phyloP scores from a whole-genome alignment of 441 rosid species.

The Daphne laureola region DNA sequence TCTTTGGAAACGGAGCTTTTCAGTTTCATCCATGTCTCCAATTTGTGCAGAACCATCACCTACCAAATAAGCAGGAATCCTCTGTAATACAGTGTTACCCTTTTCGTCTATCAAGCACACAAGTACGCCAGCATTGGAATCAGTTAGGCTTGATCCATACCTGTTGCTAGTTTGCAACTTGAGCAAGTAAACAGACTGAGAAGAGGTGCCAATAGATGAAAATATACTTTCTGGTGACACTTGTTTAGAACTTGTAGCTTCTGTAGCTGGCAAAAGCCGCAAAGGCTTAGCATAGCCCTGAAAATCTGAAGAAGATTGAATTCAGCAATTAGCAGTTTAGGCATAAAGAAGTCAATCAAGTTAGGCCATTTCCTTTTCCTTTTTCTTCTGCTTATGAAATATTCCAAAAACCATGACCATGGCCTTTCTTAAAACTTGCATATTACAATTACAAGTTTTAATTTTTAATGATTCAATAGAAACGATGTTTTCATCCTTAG shows the following conservation, averaged over 20 bases:
- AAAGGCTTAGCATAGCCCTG: slow-evolving; percentile 65
- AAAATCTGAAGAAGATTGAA: slow-evolving; percentile 39
- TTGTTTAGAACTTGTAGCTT: slow-evolving; percentile 32
- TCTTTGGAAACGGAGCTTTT: slow-evolving; percentile 49
- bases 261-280: slow-evolving; percentile 46
- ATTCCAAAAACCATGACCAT: too few relatives aligned
- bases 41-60: slow-evolving; percentile 23
- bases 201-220: slow-evolving; percentile 15
- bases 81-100: slow-evolving; percentile 60
- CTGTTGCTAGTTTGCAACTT: slow-evolving; percentile 57
- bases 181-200: slow-evolving; percentile 48
- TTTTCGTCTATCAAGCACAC: slow-evolving; percentile 58
- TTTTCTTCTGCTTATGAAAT: too few relatives aligned
- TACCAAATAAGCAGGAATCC: slow-evolving; percentile 40
- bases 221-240: slow-evolving; percentile 17
- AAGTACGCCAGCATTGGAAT: slow-evolving; percentile 55
- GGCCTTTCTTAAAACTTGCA: too few relatives aligned
- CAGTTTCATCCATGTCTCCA: slow-evolving; percentile 18
- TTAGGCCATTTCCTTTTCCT: too few relatives aligned
- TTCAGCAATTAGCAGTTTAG: not conserved
- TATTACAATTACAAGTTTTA: too few relatives aligned
- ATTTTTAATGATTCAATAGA: too few relatives aligned
- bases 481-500: too few relatives aligned
- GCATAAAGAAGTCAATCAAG: too few relatives aligned
- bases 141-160: slow-evolving; percentile 55